phyloP scores from a whole-genome alignment of 768 basidiomycete species.

The Myochromella boudieri region DNA sequence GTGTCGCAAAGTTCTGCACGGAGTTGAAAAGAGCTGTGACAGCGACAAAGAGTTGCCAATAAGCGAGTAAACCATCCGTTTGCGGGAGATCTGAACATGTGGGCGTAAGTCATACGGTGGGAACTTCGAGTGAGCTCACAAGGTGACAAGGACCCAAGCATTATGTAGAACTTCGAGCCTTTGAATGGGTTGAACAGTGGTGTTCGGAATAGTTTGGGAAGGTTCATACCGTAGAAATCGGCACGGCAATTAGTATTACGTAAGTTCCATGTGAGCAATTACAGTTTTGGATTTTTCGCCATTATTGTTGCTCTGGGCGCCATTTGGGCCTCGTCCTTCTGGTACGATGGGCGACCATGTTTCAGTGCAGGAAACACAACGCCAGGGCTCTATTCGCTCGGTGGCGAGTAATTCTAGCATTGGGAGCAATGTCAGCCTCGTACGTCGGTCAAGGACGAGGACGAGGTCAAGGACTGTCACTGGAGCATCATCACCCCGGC shows the following conservation, averaged over 20 bases:
- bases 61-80: slow-evolving; percentile 70
- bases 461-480: slow-evolving; percentile 55
- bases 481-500: slow-evolving; percentile 23
- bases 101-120: background rate
- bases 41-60: slow-evolving; percentile 87
- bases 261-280: background rate
- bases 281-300: too few species aligned
- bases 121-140: slow-evolving; percentile 7
- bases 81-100: slow-evolving; percentile 57
- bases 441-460: slow-evolving; percentile 53
- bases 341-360: slow-evolving; percentile 26
- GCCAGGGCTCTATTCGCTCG: slow-evolving; percentile 43
- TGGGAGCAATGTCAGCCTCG: slow-evolving; percentile 48
- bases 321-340: slow-evolving; percentile 18
- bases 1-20: slow-evolving; percentile 76
- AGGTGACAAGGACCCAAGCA: slow-evolving; percentile 10
- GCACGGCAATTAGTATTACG: background rate
- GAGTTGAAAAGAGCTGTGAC: slow-evolving; percentile 83
- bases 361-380: slow-evolving; percentile 17
- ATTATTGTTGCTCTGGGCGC: too few species aligned
- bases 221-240: too few species aligned
- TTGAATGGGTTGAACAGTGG: too few species aligned
- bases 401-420: slow-evolving; percentile 51
- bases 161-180: too few species aligned
- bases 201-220: too few species aligned